Conservation (phyloP, 768 basidiomycete species). For the Cytidiella melzeri region DNA sequence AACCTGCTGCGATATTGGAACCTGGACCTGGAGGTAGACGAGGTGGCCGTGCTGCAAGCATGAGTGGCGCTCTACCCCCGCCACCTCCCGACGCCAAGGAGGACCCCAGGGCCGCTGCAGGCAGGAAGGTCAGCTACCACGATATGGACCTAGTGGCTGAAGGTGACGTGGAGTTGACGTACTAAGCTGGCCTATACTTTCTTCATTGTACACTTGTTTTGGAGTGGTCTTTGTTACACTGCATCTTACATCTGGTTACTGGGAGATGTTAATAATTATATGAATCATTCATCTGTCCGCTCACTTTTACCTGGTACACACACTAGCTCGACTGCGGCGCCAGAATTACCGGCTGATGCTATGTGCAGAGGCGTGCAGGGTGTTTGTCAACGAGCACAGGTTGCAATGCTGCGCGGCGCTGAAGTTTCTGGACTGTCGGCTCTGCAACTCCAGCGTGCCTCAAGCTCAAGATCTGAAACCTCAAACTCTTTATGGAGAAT, state of each 20-base stretch:
- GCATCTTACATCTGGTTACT: background rate
- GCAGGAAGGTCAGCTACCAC: constrained; percentile 87
- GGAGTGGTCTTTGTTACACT: background rate
- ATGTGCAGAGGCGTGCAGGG: no score
- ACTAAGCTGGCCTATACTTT: constrained; percentile 21
- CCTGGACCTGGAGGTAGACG: constrained; percentile 42
- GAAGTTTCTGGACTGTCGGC: constrained; percentile 2
- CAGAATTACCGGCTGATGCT: no score
- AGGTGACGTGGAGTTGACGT: constrained; percentile 40
- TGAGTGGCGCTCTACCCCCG: constrained; percentile 58
- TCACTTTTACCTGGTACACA: background rate
- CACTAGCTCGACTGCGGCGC: no score
- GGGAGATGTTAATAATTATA: background rate
- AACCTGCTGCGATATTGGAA: constrained; percentile 44
- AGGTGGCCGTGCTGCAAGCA: constrained; percentile 32
- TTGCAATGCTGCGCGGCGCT: no score
- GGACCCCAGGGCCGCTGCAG: constrained; percentile 86
- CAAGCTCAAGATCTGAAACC: no score
- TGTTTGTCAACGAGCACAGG: no score
- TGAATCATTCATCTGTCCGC: background rate
- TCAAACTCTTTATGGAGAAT: no score
- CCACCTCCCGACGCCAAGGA: constrained; percentile 87
- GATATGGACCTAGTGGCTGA: constrained; percentile 94
- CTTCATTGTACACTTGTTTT: background rate
- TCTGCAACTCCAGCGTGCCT: no score